phyloP scores from a whole-genome alignment of 371 early-diverging fungal species.

The Choanephora cucurbitarum region DNA sequence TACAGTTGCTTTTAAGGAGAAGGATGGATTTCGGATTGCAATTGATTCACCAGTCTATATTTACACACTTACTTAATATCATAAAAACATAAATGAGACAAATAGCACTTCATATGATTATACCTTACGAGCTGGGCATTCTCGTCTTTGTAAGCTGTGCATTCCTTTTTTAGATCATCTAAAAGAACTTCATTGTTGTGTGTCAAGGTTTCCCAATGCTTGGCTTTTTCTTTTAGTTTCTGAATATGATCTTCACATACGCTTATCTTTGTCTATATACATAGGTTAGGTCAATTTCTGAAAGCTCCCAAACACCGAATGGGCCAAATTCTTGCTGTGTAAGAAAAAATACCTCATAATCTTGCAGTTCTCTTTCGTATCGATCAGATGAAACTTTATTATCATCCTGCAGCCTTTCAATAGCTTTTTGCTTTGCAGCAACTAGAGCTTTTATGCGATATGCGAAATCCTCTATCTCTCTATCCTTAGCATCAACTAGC shows the following conservation, averaged over 20 bases:
- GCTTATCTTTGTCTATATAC: conserved; percentile 27
- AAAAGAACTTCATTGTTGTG: conserved; percentile 21
- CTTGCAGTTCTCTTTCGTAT: conserved; percentile 33
- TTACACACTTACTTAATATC: not conserved
- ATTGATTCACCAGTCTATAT: conserved; percentile 34
- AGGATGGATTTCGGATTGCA: conserved; percentile 34
- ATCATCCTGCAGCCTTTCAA: conserved; percentile 27
- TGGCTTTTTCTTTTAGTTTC: conserved; percentile 14
- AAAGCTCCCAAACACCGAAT: no score
- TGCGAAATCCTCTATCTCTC: conserved; percentile 44
- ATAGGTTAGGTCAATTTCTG: conserved; percentile 1
- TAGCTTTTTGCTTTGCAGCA: conserved; percentile 38
- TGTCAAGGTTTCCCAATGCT: conserved; percentile 27
- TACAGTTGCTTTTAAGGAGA: no score
- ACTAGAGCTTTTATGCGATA: conserved; percentile 42
- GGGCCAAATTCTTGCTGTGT: no score
- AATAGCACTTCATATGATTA: not conserved
- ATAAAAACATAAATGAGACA: not conserved
- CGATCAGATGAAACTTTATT: conserved; percentile 21
- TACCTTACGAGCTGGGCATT: conserved; percentile 41
- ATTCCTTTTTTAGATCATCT: conserved; percentile 29
- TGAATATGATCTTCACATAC: conserved; percentile 24
- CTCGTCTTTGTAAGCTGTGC: conserved; percentile 30
- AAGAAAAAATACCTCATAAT: conserved; percentile 38
- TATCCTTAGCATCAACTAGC: conserved; percentile 35